Evolutionary conservation across 2,329 filamentous ascomycete genomes (phyloP), one percentile per base, ranked within the genome.

Genomic region (Didymella pomorum): DNA sequence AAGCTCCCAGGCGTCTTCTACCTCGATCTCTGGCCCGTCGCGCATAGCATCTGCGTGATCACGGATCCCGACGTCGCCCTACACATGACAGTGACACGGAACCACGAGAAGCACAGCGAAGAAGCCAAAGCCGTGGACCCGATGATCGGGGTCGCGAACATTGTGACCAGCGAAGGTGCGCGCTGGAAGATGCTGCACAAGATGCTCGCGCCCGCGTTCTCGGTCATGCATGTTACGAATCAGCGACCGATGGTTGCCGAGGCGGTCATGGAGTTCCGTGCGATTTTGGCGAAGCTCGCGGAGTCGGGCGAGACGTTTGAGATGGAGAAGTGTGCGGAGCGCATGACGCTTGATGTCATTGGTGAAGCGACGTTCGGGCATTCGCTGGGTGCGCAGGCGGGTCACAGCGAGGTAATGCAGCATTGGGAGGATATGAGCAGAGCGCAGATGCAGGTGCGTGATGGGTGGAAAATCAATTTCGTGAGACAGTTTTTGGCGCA

Each of bases 1-100:
- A 63, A 75, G n/a, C 56, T 76, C 14, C 71, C 71, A 1, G 64
- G 70, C 8, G 60, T 77, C 25, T 82, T 79, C 65, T 82, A 81
- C 58, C 50, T 82, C 4, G 80, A 83, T 58, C 55, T 79, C 2
- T 83, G 80, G 79, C 81, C 81, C 0, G 39, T 79, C 7, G 71
- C 69, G 2, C 67, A 64, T 6, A 51, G 56, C 16, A 63, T 70
- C 12, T 33, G 71, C n/a, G 66, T 79, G 10, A 71, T 80, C 2
- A 71, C 73, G 20, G 73, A 79, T 51, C 72, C 77, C 6, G 74
- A 78, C n/a, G 60, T 79, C 33, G 69, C 75, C 10, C 65, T 75
- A 3, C 68, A 81, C 25, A 63, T 81, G 47, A 78, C 76, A 1
- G 70, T 75, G 12, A 37, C 65, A 20, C 68, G 71, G 18, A 72